Percentiles rank a stretch among this genome's conserved stretches.
Evolutionary conservation across 108 stramenopile species (phyloP).

Genomic region (Cyclotella baltica): DNA sequence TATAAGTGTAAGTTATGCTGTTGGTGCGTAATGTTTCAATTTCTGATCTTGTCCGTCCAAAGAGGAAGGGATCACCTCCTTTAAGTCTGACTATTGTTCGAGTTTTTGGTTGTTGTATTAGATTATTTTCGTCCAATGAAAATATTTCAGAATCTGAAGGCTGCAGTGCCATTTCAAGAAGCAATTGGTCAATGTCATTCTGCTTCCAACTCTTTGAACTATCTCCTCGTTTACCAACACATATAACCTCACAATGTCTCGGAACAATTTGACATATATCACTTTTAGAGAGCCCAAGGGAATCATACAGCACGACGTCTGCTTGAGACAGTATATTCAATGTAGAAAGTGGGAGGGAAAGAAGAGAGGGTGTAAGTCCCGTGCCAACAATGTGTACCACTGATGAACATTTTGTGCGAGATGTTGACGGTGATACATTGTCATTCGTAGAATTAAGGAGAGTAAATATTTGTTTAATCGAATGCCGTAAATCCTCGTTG

Average conservation of each 20-base stretch:
- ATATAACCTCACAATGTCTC: conserved; percentile 29
- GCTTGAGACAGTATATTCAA: conserved; percentile 37
- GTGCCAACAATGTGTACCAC: conserved; percentile 49
- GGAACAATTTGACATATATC: conserved; percentile 49
- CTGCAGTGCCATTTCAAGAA: conserved; percentile 30
- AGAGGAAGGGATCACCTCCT: conserved; percentile 52
- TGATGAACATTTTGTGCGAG: background rate
- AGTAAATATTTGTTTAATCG: background rate
- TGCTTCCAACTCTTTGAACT: conserved; percentile 38
- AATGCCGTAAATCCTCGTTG: background rate
- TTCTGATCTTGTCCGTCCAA: conserved; percentile 45
- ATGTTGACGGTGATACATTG: background rate
- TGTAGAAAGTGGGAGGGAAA: conserved; percentile 41
- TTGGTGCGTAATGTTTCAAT: conserved; percentile 33
- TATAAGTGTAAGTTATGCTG: conserved; percentile 39
- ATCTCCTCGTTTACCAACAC: conserved; percentile 52
- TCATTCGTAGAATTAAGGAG: conserved; percentile 1
- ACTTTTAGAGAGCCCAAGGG: conserved; percentile 28
- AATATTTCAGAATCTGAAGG: background rate
- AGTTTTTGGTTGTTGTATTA: background rate
- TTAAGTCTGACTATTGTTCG: conserved; percentile 35
- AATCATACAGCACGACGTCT: conserved; percentile 48
- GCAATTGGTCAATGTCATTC: conserved; percentile 41
- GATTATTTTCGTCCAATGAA: background rate
- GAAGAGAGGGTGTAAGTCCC: conserved; percentile 37